phyloP scores from a whole-genome alignment of 163 green algal species.

The Chlamydomonas reinhardtii region DNA sequence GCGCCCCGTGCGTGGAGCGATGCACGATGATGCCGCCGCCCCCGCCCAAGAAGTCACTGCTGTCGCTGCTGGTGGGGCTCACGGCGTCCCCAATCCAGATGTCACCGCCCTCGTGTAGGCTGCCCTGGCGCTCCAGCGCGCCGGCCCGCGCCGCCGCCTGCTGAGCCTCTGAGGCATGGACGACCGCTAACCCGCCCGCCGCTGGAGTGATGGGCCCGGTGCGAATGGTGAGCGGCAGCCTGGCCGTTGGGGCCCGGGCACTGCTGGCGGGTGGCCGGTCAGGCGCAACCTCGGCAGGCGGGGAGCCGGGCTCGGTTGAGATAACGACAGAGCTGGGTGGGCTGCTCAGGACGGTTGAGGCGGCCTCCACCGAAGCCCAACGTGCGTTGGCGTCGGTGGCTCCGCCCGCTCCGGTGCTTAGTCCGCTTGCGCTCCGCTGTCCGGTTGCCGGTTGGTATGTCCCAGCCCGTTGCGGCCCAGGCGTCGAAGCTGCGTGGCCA shows the following conservation, averaged over 20 bases:
- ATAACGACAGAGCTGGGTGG: conserved; percentile 30
- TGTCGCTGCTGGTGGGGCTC: conserved; percentile 15
- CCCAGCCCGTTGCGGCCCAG: no score
- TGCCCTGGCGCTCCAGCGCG: not conserved
- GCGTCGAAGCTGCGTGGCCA: no score
- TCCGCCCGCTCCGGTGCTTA: no score
- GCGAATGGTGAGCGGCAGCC: not conserved
- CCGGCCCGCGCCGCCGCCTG: not conserved
- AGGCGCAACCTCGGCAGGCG: not conserved
- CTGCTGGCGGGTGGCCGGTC: not conserved
- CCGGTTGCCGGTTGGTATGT: no score
- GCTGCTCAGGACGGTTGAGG: conserved; percentile 21
- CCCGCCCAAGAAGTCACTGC: conserved; percentile 3
- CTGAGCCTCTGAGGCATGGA: not conserved
- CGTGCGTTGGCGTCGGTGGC: not conserved
- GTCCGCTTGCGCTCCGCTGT: no score
- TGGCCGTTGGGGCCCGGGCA: no score
- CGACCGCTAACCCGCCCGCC: not conserved
- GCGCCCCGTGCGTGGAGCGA: not conserved
- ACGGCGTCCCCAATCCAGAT: not conserved
- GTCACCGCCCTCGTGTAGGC: conserved; percentile 23
- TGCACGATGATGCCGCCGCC: not conserved
- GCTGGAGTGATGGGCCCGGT: not conserved
- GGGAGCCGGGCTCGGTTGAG: conserved; percentile 5
- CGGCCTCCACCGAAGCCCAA: not conserved